These are phyloP conservation scores for Phytophthora rubi DNA, from an alignment of 352 stramenopile genomes.

Conservation along the genomic window DNA sequence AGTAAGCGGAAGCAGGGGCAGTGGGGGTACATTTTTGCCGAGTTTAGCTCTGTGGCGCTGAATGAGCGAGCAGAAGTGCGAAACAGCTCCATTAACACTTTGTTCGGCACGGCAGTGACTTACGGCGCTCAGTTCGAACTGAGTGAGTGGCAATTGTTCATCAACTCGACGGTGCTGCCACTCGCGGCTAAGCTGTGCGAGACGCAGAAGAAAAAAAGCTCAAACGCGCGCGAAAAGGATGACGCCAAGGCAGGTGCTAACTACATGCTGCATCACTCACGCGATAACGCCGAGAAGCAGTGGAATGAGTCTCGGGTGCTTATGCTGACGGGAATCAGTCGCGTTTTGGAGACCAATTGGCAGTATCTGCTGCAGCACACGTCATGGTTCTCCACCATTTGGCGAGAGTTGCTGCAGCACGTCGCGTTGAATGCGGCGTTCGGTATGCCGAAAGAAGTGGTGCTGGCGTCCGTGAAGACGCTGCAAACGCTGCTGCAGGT, in stretches of 20 bases:
- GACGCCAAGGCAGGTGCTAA: slow-evolving; percentile 21
- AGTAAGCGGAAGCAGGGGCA: slow-evolving; percentile 40
- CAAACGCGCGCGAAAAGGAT: slow-evolving; percentile 16
- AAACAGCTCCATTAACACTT: slow-evolving; percentile 97
- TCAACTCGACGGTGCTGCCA: slow-evolving; percentile 94
- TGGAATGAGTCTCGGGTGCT: slow-evolving; percentile 97
- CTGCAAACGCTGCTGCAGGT: slow-evolving; percentile 87
- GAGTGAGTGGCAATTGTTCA: slow-evolving; percentile 92
- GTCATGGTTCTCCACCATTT: slow-evolving; percentile 71
- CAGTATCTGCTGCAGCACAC: slow-evolving; percentile 65
- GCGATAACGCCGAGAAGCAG: slow-evolving; percentile 96
- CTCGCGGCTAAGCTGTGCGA: slow-evolving; percentile 77
- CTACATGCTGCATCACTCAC: slow-evolving; percentile 94
- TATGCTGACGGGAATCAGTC: slow-evolving; percentile 93
- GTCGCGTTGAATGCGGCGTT: slow-evolving; percentile 60
- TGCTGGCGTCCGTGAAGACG: slow-evolving; percentile 74
- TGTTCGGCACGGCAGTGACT: slow-evolving; percentile 97
- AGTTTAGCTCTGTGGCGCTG: slow-evolving; percentile 89
- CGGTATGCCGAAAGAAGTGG: slow-evolving; percentile 79
- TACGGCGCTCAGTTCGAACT: slow-evolving; percentile 93
- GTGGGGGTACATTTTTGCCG: slow-evolving; percentile 75
- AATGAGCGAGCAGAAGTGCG: slow-evolving; percentile 94
- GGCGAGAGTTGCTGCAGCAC: slow-evolving; percentile 65
- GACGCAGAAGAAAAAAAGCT: slow-evolving; percentile 33
- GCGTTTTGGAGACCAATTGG: slow-evolving; percentile 92